Evolutionary conservation across 441 rosid genomes (phyloP).

Genomic region (Populus hybrid): DNA sequence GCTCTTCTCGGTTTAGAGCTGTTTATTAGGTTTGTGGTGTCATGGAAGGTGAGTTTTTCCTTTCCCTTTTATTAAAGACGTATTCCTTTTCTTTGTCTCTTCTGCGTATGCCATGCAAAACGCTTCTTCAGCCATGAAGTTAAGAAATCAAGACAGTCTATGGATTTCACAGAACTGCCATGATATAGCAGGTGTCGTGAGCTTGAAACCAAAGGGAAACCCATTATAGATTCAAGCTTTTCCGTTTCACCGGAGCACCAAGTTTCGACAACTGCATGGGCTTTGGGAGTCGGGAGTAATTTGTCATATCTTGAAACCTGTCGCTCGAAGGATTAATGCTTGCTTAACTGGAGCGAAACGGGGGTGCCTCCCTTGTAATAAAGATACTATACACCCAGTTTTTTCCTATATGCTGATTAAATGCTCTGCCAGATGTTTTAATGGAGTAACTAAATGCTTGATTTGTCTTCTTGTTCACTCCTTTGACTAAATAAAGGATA

Average conservation of each 20-base stretch:
- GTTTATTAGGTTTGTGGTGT: neutral
- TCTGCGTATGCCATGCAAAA: neutral
- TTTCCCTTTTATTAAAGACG: too few relatives aligned
- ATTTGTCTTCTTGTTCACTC: neutral
- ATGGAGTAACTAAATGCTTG: conserved; percentile 10
- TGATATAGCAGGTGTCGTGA: neutral
- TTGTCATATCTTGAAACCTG: too few relatives aligned
- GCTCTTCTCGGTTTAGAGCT: neutral
- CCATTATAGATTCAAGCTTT: too few relatives aligned
- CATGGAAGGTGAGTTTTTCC: neutral
- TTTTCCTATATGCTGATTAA: neutral
- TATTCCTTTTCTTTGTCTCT: too few relatives aligned
- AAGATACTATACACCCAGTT: neutral
- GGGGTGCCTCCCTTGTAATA: neutral
- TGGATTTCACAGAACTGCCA: neutral
- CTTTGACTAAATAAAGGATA: conserved; percentile 5
- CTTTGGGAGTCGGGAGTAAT: too few relatives aligned
- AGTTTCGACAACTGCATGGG: too few relatives aligned
- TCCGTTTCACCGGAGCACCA: too few relatives aligned
- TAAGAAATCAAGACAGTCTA: neutral
- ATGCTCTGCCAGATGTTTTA: neutral
- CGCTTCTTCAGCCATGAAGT: neutral
- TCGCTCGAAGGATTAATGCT: neutral
- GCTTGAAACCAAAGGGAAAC: too few relatives aligned
- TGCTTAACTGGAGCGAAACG: neutral